phyloP scores from a whole-genome alignment of 345 rosid species.

The Hibiscus trionum region DNA sequence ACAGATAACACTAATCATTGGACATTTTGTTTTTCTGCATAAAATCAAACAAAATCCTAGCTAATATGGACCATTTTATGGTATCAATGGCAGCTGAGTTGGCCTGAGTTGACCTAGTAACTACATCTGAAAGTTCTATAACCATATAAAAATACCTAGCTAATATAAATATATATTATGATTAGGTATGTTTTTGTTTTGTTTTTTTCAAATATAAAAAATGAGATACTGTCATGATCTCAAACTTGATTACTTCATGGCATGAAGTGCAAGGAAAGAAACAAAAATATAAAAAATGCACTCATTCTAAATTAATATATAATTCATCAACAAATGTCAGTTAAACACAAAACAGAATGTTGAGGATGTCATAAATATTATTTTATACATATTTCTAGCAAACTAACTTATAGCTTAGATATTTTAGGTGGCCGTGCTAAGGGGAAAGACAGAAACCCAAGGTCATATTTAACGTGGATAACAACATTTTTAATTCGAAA shows the following conservation, averaged over 20 bases:
- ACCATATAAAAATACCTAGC: no score
- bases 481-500: not conserved
- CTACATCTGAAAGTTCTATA: no score
- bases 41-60: no score
- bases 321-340: not conserved
- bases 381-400: not conserved
- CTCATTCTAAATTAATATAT: not conserved
- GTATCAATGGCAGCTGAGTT: no score
- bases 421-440: conserved; percentile 8
- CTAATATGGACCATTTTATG: no score
- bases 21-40: no score
- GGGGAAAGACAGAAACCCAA: not conserved
- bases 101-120: no score
- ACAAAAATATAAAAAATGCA: not conserved
- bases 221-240: conserved; percentile 20
- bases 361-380: not conserved
- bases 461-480: not conserved
- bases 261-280: conserved; percentile 30
- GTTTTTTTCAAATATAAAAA: not conserved
- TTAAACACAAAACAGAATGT: conserved; percentile 19
- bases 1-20: no score
- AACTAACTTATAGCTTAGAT: not conserved
- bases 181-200: not conserved
- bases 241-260: conserved; percentile 14
- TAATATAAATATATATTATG: no score